These are phyloP conservation scores for Hericium rajendrae DNA, from an alignment of 768 basidiomycete species.

Conservation along the genomic window DNA sequence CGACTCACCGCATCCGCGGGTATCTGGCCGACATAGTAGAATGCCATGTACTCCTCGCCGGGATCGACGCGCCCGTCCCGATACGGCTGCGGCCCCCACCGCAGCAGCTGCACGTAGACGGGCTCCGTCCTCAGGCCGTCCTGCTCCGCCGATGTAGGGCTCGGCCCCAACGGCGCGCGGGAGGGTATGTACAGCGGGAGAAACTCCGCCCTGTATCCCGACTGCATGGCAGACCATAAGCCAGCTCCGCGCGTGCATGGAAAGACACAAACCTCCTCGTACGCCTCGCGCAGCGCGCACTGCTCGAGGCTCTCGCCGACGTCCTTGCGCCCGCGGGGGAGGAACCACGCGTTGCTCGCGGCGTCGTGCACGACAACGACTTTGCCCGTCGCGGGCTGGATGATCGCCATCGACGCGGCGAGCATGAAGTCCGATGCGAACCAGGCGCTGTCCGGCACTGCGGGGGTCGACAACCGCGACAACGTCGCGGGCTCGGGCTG, in stretches of 20 bases:
- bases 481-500: neutral
- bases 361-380: slow-evolving; percentile 35
- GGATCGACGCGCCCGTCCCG: slow-evolving; percentile 8
- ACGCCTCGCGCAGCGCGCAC: slow-evolving; percentile 52
- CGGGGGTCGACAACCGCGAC: slow-evolving; percentile 31
- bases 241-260: neutral
- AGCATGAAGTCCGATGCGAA: slow-evolving; percentile 43
- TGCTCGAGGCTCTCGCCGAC: slow-evolving; percentile 51
- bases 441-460: slow-evolving; percentile 37
- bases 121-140: slow-evolving; percentile 31
- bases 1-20: slow-evolving; percentile 38
- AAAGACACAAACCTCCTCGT: slow-evolving; percentile 45
- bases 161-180: slow-evolving; percentile 32
- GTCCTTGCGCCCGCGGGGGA: slow-evolving; percentile 61
- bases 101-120: slow-evolving; percentile 28
- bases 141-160: neutral
- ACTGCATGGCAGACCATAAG: slow-evolving; percentile 25
- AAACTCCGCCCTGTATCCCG: slow-evolving; percentile 38
- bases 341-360: slow-evolving; percentile 33
- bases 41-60: slow-evolving; percentile 42
- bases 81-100: slow-evolving; percentile 19
- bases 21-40: slow-evolving; percentile 50
- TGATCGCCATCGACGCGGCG: slow-evolving; percentile 53
- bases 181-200: slow-evolving; percentile 35
- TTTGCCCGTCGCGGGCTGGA: slow-evolving; percentile 47